A percentile compares a stretch with the other conserved stretches of the same genome.
These are phyloP conservation scores for Alternaria gaisen DNA, from an alignment of 2,329 filamentous ascomycete species.

Conservation along the genomic window DNA sequence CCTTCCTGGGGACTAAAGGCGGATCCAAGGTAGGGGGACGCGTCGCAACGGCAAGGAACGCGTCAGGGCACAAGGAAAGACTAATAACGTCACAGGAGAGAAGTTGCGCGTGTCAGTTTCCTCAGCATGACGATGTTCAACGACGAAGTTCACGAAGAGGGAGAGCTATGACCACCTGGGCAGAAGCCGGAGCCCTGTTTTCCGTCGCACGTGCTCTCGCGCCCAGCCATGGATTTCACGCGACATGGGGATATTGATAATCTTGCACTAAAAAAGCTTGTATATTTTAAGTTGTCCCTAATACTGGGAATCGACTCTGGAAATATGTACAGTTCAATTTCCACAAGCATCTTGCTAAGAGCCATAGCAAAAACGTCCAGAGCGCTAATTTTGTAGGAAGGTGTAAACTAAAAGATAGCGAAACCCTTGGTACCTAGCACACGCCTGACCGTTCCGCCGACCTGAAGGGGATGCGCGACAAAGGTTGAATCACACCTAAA, in stretches of 20 bases:
- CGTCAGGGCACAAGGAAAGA: conserved; percentile 7
- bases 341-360: background rate
- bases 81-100: conserved; percentile 2
- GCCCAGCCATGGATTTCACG: background rate
- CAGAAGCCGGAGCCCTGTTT: conserved; percentile 14
- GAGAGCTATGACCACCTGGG: conserved; percentile 30
- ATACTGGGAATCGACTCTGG: background rate
- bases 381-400: rapidly evolving
- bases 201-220: conserved; percentile 21
- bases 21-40: background rate
- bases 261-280: background rate
- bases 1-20: conserved; percentile 4
- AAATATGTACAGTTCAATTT: too few species aligned
- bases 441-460: background rate
- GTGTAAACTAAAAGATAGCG: background rate
- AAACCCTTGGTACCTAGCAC: background rate
- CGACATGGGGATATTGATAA: background rate
- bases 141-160: conserved; percentile 12
- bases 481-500: background rate
- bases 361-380: background rate
- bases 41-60: conserved; percentile 1
- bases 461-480: background rate
- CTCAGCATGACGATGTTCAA: conserved; percentile 23
- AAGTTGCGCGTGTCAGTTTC: conserved; percentile 10
- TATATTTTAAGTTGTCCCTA: background rate